Evolutionary conservation across 306 rosid species (phyloP), one percentile per base, ranked within the genome.

Genomic region (Quillaja saponaria): DNA sequence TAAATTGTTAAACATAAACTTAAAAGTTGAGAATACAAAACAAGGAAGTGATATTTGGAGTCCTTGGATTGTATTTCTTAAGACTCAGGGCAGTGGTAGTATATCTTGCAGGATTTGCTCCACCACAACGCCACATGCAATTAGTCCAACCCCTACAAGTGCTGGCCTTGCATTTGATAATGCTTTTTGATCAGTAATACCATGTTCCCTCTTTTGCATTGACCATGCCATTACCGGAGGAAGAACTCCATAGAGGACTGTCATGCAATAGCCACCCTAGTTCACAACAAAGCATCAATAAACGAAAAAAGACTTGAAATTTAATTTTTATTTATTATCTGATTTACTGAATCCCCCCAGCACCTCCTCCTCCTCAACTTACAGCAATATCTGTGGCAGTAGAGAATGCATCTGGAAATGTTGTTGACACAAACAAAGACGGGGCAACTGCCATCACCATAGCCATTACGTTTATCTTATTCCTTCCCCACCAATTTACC

Each of bases 221-320:
- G 64, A 75, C 87, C 86, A 85, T 10, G 90, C 87, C 92, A 85
- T 85, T 64, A 85, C 91, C 5, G 92, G 96, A 12, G 92, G 96
- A 31, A 85, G 87, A 81, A 88, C 80, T 68, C 96, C 96, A 73
- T 49, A 88, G 31, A 85, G 76, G 65, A 83, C 79, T 61, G 90
- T 77, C 96, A 88, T 81, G 57, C 92, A 83, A 69, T 88, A 85
- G 10, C 88, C 94, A 53, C 96, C 96, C 94, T 88, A 60, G 34
- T 69, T 34, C 70, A 72, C 28, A 62, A 21, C 41, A 41, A 50
- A 68, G 55, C 31, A 65, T 41, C 21, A 63, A 59, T 15, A 14
- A 55, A 13, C 34, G 18, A 3, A 15, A 7, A 11, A 58, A 15
- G 15, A 34, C 17, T 42, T 44, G 21, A 38, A 47, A 10, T 63